Percentiles rank a stretch among this genome's conserved stretches.
Conservation (phyloP, 2,329 filamentous ascomycete species). For the Neonectria hederae region DNA sequence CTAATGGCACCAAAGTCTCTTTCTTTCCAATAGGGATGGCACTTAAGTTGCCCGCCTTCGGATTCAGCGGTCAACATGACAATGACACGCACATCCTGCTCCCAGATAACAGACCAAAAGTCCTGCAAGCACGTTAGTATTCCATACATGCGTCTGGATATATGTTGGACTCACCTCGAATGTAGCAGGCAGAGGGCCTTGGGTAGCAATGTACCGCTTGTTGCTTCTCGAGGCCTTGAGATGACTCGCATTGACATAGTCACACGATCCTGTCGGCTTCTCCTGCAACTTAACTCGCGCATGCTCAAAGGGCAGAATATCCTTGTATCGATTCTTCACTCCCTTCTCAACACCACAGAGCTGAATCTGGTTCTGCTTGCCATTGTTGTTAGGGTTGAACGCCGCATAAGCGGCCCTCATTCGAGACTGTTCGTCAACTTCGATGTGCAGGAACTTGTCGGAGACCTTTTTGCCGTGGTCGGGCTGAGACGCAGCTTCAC, state of each 20-base stretch:
- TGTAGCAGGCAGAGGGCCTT: constrained; percentile 91
- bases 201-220: constrained; percentile 94
- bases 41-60: constrained; percentile 93
- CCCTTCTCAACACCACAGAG: constrained; percentile 95
- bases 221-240: constrained; percentile 82
- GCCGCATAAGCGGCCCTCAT: constrained; percentile 81
- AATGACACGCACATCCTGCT: constrained; percentile 92
- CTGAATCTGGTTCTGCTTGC: constrained; percentile 61
- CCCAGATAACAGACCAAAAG: constrained; percentile 98
- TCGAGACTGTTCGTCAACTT: constrained; percentile 86
- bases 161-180: constrained; percentile 73
- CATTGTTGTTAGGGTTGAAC: constrained; percentile 53
- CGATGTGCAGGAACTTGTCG: constrained; percentile 84
- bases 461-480: constrained; percentile 85
- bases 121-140: constrained; percentile 66
- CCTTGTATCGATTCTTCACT: constrained; percentile 95
- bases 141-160: not conserved
- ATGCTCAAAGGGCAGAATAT: constrained; percentile 96
- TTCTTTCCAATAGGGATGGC: constrained; percentile 90
- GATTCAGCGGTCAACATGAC: constrained; percentile 96
- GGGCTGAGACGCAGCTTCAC: constrained; percentile 68
- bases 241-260: constrained; percentile 96
- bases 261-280: constrained; percentile 74
- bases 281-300: constrained; percentile 82
- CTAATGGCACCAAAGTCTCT: constrained; percentile 81